These are phyloP conservation scores for Auxenochlorella protothecoides DNA, from an alignment of 139 green algal genomes.

Conservation along the genomic window DNA sequence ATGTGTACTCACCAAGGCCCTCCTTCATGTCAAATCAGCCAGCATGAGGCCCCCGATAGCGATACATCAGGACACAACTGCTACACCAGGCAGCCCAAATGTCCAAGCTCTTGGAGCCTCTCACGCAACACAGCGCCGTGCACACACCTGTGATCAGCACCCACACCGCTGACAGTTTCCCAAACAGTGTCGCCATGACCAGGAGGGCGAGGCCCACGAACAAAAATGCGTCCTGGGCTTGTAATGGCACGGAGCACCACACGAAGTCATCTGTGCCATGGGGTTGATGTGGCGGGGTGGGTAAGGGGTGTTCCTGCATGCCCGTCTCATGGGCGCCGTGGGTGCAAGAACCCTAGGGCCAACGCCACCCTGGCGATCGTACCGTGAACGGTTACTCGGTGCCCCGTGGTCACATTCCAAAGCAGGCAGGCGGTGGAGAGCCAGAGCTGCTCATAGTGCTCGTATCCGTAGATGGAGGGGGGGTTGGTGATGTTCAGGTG, in stretches of 20 bases:
- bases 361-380: background rate
- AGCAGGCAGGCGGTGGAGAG: conserved; percentile 17
- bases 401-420: conserved; percentile 17
- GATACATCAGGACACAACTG: too few species aligned
- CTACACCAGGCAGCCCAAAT: too few species aligned
- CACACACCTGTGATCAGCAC: conserved; percentile 22
- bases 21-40: too few species aligned
- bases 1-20: too few species aligned
- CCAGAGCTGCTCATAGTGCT: conserved; percentile 11
- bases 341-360: too few species aligned
- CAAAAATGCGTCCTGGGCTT: conserved; percentile 28
- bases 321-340: too few species aligned
- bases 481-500: conserved; percentile 24
- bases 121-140: background rate
- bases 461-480: conserved; percentile 19
- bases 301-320: too few species aligned
- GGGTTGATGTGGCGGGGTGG: too few species aligned
- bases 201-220: conserved; percentile 35
- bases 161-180: conserved; percentile 34
- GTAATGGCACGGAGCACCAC: conserved; percentile 19
- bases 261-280: conserved; percentile 15
- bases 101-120: background rate
- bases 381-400: conserved; percentile 9
- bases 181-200: conserved; percentile 19
- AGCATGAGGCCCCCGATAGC: too few species aligned